Conservation (phyloP, 1,139 yeast genomes). For the Yamadazyma taylorii region DNA sequence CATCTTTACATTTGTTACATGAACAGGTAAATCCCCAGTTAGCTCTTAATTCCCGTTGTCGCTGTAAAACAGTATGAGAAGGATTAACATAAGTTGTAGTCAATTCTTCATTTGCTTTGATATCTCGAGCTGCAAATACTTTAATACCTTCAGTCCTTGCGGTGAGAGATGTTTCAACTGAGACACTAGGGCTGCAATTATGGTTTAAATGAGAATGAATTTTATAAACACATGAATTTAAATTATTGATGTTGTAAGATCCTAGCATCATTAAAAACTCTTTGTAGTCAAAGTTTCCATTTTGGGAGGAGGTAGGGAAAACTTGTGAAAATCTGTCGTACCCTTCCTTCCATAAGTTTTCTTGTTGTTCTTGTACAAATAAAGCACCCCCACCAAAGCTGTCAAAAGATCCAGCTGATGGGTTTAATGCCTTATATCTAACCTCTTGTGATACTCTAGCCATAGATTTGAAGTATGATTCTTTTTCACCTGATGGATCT, state of each 20-base stretch:
- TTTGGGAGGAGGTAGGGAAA: slow-evolving; percentile 40
- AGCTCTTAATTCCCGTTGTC: slow-evolving; percentile 68
- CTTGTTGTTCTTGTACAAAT: slow-evolving; percentile 57
- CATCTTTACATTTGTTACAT: slow-evolving; percentile 66
- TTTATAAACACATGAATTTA: slow-evolving; percentile 62
- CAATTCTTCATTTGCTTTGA: slow-evolving; percentile 66
- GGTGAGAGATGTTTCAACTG: slow-evolving; percentile 48
- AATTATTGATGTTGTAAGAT: slow-evolving; percentile 70
- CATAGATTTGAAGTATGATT: slow-evolving; percentile 55
- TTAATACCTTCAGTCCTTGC: slow-evolving; percentile 55
- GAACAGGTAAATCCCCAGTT: slow-evolving; percentile 83
- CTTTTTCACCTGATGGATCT: slow-evolving; percentile 44
- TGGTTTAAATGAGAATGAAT: slow-evolving; percentile 75
- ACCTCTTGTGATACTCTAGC: slow-evolving; percentile 70
- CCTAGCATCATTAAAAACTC: slow-evolving; percentile 66
- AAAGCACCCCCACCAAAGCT: slow-evolving; percentile 49
- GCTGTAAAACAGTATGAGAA: slow-evolving; percentile 56
- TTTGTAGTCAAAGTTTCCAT: slow-evolving; percentile 42
- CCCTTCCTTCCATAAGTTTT: slow-evolving; percentile 61
- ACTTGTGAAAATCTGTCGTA: slow-evolving; percentile 48
- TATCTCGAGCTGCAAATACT: slow-evolving; percentile 58
- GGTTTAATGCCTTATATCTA: slow-evolving; percentile 60
- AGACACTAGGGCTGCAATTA: slow-evolving; percentile 70
- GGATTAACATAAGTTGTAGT: slow-evolving; percentile 73
- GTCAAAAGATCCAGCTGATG: slow-evolving; percentile 60